These are phyloP conservation scores for Drechslerella dactyloides DNA, from an alignment of 2,329 filamentous ascomycete species.

Conservation along the genomic window DNA sequence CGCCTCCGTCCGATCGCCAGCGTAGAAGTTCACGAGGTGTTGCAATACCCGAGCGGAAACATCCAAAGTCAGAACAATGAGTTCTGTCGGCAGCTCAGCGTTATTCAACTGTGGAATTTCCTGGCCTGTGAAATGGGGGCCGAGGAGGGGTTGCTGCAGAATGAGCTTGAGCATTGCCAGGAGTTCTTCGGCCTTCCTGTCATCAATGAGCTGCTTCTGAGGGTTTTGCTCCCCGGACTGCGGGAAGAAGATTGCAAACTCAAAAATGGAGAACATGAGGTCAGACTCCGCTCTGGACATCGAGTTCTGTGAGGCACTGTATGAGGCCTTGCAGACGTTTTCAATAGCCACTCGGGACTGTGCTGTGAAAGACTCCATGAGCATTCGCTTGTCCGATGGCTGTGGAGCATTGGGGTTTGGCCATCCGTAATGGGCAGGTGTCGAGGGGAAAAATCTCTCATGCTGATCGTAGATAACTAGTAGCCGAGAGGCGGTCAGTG, in stretches of 20 bases:
- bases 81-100: constrained; percentile 43
- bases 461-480: constrained; percentile 48
- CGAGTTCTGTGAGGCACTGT: constrained; percentile 46
- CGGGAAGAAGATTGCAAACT: constrained; percentile 50
- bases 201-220: constrained; percentile 44
- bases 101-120: constrained; percentile 46
- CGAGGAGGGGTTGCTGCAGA: constrained; percentile 42
- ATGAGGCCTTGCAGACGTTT: constrained; percentile 50
- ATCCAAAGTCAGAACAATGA: constrained; percentile 48
- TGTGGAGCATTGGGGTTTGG: constrained; percentile 43
- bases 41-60: constrained; percentile 45
- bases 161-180: constrained; percentile 43
- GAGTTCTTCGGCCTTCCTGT: constrained; percentile 41
- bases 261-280: constrained; percentile 49
- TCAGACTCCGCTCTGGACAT: constrained; percentile 50
- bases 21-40: constrained; percentile 42
- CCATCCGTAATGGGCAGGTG: constrained; percentile 48
- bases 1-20: constrained; percentile 31
- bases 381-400: constrained; percentile 46
- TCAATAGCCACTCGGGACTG: constrained; percentile 45
- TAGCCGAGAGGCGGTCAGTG: constrained; percentile 43
- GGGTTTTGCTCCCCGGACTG: constrained; percentile 45
- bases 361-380: constrained; percentile 49
- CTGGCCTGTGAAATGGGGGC: constrained; percentile 44
- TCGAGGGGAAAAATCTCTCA: constrained; percentile 44